A percentile compares a stretch with the other conserved stretches of the same genome.
Conservation (phyloP, 2,329 filamentous ascomycete species). For the Coniochaeta ligniaria region DNA sequence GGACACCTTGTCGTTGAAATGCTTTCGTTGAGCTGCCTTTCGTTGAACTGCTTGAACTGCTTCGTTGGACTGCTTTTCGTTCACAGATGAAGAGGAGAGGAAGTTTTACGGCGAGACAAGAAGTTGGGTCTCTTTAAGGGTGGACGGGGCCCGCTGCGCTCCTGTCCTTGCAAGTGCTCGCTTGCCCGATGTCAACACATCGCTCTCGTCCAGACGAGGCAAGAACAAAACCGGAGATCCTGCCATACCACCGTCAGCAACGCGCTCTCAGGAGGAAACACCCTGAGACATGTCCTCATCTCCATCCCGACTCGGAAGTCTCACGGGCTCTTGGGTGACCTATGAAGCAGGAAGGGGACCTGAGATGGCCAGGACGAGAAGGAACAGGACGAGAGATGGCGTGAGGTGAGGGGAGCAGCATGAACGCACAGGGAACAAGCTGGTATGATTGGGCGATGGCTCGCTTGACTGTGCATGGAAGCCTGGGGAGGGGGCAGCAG, state of each 20-base stretch:
- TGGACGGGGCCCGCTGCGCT: neutral
- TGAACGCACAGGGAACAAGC: neutral
- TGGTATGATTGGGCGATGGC: neutral
- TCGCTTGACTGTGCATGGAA: neutral
- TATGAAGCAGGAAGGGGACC: neutral
- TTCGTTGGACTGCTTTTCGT: no score
- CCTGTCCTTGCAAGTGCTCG: neutral
- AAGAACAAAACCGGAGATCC: neutral
- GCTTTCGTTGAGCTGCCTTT: no score
- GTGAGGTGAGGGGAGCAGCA: neutral
- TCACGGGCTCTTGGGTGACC: neutral
- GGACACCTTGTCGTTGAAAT: no score
- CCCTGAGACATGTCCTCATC: neutral
- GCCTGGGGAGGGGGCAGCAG: neutral
- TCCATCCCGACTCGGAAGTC: neutral
- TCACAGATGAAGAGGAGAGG: no score
- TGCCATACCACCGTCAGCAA: neutral
- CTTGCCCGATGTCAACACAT: neutral
- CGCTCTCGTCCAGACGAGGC: neutral
- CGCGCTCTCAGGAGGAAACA: neutral
- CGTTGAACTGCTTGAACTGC: no score
- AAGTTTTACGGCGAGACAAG: no score
- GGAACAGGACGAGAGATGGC: neutral
- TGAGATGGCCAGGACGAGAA: neutral
- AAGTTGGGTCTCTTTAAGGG: neutral